Base-by-base conservation (phyloP, 768 basidiomycete species). In the Phlebiopsis gigantea region DNA sequence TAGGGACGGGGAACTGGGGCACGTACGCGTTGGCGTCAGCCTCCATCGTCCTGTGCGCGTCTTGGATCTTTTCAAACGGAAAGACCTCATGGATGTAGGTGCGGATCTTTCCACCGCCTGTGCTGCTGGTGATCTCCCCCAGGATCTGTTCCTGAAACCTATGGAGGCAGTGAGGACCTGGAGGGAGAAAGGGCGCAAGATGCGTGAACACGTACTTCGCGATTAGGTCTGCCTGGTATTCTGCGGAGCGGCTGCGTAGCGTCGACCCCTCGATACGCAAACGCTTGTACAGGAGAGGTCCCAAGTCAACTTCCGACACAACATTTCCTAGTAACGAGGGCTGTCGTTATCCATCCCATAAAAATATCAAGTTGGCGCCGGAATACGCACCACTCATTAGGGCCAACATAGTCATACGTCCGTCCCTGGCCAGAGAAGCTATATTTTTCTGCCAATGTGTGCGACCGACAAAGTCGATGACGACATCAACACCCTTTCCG, bases 241-340 rank as follows among this genome's bases (percentile, higher is more conserved):
- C 74, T n/a, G 76, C 64, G 24, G 82, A 79, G 45, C 91, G 83
- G 28, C 87, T 82, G 22, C 93, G 84, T 28, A 97, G 74, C 1
- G 93, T 96, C 21, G 91, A 90, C 21, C 94, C 93, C 70, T 93
- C 86, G 50, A 98, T 86, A 24, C 85, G 84, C 50, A 97, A 81
- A 17, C 93, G 84, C 73, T 95, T 98, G 70, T 76, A 84, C 56
- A 96, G 73, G 53, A 97, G 80, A 9, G 84, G 85, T 5, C 63
- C 64, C 46, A 97, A 72, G 68, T 87, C 78, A 56, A 83, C 72
- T 14, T 59, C 53, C 15, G 34, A 17, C 10, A 59, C 53, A 39
- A 49, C 29, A 41, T 25, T 45, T 21, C 58, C 58, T 59, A 42
- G 14, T 31, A 42, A 44, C 34, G 31, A 34, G 21, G 19, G 29